Evolutionary conservation across 2,329 filamentous ascomycete genomes (phyloP).

Genomic region (Colletotrichum coccodes): DNA sequence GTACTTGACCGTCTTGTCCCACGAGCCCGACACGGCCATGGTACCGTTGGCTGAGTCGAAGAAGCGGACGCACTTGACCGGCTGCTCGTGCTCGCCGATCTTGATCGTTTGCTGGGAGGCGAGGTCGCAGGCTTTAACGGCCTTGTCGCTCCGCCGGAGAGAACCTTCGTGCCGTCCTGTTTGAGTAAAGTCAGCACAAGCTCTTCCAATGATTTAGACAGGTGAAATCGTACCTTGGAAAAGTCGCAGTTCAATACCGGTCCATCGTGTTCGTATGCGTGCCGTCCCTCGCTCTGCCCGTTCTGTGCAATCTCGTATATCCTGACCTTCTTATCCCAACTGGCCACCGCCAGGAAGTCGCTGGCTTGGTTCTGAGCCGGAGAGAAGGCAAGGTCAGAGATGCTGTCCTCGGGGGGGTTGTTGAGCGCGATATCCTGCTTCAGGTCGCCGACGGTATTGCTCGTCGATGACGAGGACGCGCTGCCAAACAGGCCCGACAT

Average conservation of each 20-base stretch:
- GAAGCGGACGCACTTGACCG: conserved; percentile 82
- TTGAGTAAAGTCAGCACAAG: conserved; percentile 28
- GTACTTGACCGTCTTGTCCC: conserved; percentile 92
- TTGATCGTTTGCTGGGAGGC: conserved; percentile 72
- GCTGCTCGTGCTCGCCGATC: conserved; percentile 86
- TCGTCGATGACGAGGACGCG: conserved; percentile 60
- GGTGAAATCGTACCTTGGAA: conserved; percentile 76
- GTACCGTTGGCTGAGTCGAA: conserved; percentile 77
- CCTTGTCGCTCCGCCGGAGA: conserved; percentile 90
- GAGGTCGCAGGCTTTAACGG: conserved; percentile 88
- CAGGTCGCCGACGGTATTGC: conserved; percentile 87
- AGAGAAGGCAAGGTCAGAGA: conserved; percentile 88
- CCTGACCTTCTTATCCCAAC: conserved; percentile 98
- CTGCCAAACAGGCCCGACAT: conserved; percentile 75
- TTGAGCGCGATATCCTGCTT: conserved; percentile 86
- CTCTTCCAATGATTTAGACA: neutral
- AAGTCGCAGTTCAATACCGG: conserved; percentile 89
- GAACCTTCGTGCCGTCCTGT: conserved; percentile 90
- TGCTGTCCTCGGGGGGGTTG: conserved; percentile 85
- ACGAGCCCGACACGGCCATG: conserved; percentile 91
- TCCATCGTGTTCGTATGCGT: conserved; percentile 85
- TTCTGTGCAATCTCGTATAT: conserved; percentile 90
- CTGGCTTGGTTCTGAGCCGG: conserved; percentile 64
- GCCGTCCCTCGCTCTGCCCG: conserved; percentile 85
- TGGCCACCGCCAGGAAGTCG: conserved; percentile 89